Percentiles rank a stretch among this genome's conserved stretches.
These are phyloP conservation scores for Letharia columbiana DNA, from an alignment of 495 filamentous ascomycete species.

Conservation along the genomic window DNA sequence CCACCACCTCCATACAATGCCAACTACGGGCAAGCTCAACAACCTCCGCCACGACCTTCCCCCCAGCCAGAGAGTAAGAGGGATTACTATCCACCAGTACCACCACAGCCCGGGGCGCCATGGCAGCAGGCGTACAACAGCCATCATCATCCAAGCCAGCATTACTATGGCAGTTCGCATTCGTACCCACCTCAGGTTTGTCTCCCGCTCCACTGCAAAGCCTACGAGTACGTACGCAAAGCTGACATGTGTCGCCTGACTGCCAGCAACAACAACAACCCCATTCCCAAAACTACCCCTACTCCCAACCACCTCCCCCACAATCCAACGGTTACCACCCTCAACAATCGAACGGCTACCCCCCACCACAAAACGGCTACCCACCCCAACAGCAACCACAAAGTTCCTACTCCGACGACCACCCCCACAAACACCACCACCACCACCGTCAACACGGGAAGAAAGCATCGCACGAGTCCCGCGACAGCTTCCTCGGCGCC, in stretches of 20 bases:
- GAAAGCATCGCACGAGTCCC: slow-evolving; percentile 7
- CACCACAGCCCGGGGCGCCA: slow-evolving; percentile 13
- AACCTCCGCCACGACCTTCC: slow-evolving; percentile 11
- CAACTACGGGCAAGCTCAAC: slow-evolving; percentile 16
- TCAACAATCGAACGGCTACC: slow-evolving; percentile 6
- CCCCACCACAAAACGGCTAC: slow-evolving; percentile 8
- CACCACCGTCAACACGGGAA: slow-evolving; percentile 5
- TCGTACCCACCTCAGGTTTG: slow-evolving; percentile 18
- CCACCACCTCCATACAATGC: slow-evolving; percentile 23
- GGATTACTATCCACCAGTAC: background rate
- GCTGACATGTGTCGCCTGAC: background rate
- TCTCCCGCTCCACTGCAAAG: background rate
- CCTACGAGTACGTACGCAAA: background rate
- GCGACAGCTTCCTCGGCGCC: slow-evolving; percentile 23
- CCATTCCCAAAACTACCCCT: slow-evolving; percentile 5
- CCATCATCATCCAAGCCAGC: slow-evolving; percentile 21
- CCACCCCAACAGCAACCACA: slow-evolving; percentile 4
- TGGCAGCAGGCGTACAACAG: slow-evolving; percentile 20
- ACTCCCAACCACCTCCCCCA: slow-evolving; percentile 1
- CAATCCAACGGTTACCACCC: slow-evolving; percentile 6
- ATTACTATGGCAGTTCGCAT: slow-evolving; percentile 16
- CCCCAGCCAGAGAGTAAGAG: slow-evolving; percentile 15
- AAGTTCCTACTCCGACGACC: slow-evolving; percentile 2
- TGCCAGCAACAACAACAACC: slow-evolving; percentile 5
- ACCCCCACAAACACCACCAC: slow-evolving; percentile 6